These are phyloP conservation scores for Epichloe brachyelytri DNA, from an alignment of 2,329 filamentous ascomycete species.

Conservation along the genomic window DNA sequence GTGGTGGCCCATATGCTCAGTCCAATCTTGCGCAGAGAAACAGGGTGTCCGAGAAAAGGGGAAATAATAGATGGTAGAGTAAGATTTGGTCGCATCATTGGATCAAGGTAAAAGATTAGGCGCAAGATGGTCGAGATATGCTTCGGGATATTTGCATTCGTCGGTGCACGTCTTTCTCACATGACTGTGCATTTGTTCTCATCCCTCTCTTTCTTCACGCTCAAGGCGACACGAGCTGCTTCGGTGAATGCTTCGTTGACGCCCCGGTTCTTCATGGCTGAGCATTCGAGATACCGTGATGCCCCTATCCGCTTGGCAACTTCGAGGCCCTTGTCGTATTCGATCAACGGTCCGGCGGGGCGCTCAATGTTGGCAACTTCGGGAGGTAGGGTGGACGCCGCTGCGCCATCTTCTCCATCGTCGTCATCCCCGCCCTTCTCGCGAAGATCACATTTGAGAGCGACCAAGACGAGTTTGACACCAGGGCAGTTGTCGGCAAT, in stretches of 20 bases:
- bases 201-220: constrained; percentile 52
- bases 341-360: constrained; percentile 63
- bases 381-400: constrained; percentile 17
- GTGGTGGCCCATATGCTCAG: not conserved
- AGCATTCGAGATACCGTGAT: constrained; percentile 92
- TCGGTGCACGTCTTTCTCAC: constrained; percentile 23
- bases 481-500: constrained; percentile 96
- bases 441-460: constrained; percentile 90
- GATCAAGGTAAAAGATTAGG: not conserved
- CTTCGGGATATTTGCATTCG: constrained; percentile 3
- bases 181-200: constrained; percentile 49
- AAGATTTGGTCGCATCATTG: not conserved
- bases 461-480: constrained; percentile 88
- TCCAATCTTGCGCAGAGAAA: not conserved
- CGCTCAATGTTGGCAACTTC: constrained; percentile 19
- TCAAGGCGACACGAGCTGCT: constrained; percentile 83
- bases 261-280: constrained; percentile 92
- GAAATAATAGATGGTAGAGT: not conserved
- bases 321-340: constrained; percentile 82
- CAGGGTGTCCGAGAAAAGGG: too few species aligned
- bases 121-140: not conserved
- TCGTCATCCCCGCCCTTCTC: constrained; percentile 65
- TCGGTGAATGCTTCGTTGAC: constrained; percentile 99
- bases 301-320: constrained; percentile 87
- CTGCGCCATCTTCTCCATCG: constrained; percentile 42